phyloP scores from a whole-genome alignment of 306 rosid genomes.

The Rosa rugosa region DNA sequence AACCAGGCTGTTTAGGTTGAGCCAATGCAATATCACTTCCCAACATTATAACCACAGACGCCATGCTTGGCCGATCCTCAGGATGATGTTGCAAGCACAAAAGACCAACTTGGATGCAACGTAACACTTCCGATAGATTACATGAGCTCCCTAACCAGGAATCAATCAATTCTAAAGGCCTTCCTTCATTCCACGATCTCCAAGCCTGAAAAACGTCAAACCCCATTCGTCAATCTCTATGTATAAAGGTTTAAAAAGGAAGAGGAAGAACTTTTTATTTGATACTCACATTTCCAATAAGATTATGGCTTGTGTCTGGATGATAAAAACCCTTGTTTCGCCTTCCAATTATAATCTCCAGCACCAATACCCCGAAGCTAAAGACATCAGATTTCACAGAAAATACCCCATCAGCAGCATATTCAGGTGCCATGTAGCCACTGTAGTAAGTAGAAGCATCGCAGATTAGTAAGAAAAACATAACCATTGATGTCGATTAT shows the following conservation, averaged over 20 bases:
- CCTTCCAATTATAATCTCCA: conserved; percentile 51
- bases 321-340: conserved; percentile 38
- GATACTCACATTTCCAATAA: conserved; percentile 53
- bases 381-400: conserved; percentile 55
- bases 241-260: background rate
- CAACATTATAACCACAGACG: conserved; percentile 44
- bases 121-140: conserved; percentile 13
- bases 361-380: conserved; percentile 54
- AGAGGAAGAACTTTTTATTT: background rate
- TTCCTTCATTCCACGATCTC: conserved; percentile 32
- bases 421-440: conserved; percentile 67
- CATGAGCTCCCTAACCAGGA: conserved; percentile 18
- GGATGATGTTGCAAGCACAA: conserved; percentile 49
- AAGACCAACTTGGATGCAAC: conserved; percentile 49
- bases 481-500: background rate
- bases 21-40: conserved; percentile 39
- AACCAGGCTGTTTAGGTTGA: conserved; percentile 46
- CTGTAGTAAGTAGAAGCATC: conserved; percentile 22
- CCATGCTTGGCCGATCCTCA: conserved; percentile 56
- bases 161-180: conserved; percentile 33
- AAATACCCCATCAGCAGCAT: conserved; percentile 47
- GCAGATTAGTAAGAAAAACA: background rate
- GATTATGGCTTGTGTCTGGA: conserved; percentile 35
- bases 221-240: background rate
- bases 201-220: conserved; percentile 30